Conservation (phyloP, 805 yeast genomes). For the Metschnikowia cerradonensis region DNA sequence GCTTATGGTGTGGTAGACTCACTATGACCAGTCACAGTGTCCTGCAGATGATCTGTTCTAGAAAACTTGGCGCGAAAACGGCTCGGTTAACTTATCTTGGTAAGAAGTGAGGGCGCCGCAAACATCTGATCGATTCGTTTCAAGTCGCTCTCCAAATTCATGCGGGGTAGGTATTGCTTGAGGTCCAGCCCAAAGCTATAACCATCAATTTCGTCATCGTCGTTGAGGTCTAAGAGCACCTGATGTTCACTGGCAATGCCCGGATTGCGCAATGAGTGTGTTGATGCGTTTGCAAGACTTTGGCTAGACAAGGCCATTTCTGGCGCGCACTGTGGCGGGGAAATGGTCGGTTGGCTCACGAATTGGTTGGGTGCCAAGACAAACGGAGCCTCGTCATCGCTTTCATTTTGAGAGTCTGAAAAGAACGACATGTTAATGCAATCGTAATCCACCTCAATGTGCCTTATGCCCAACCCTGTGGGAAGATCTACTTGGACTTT, state of each 20-base stretch:
- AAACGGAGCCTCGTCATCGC: not conserved
- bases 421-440: slow-evolving; percentile 11
- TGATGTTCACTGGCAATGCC: not conserved
- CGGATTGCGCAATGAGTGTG: not conserved
- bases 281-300: not conserved
- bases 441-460: slow-evolving; percentile 11
- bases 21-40: not conserved
- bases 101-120: slow-evolving; percentile 2
- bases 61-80: not conserved
- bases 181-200: slow-evolving; percentile 15
- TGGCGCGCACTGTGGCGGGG: not conserved
- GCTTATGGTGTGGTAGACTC: not conserved
- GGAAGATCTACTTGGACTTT: slow-evolving; percentile 11
- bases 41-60: not conserved
- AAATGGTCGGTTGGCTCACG: not conserved
- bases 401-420: slow-evolving; percentile 6
- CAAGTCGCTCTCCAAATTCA: slow-evolving; percentile 16
- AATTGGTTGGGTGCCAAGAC: not conserved
- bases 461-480: slow-evolving; percentile 7
- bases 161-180: slow-evolving; percentile 12
- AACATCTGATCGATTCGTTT: slow-evolving; percentile 15
- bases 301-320: not conserved
- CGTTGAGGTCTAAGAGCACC: slow-evolving; percentile 11
- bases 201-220: slow-evolving; percentile 13
- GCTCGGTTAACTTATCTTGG: slow-evolving; percentile 1